Evolutionary conservation across 1,284 basidiomycete species (phyloP), one percentile per base, ranked within the genome.

Genomic region (Singerocomus rubriflavus): DNA sequence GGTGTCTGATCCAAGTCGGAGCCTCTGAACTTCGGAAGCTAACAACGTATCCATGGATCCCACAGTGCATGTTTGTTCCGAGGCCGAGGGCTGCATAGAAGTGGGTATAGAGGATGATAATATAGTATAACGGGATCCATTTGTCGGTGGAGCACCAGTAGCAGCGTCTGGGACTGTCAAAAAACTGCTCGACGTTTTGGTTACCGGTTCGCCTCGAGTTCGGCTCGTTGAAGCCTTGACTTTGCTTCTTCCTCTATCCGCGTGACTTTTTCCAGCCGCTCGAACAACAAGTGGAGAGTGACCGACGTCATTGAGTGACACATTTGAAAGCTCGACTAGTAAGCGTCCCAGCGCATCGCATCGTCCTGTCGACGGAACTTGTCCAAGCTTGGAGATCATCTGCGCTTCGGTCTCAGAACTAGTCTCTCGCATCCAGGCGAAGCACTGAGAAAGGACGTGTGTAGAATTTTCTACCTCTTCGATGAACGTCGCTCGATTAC

Each of bases 311-410:
- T 35, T 8, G 5, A 11, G 9, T 6, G 53, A 29, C 11, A 44
- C 12, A 4, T 29, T 17, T n/a, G 48, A 44, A 8, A 56, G 26
- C 7, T 56, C 30, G n/a, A 52, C 48, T 12, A 56, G 30, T 1
- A 56, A 16, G 7, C 53, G 48, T 6, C 53, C 53, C 7, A 55
- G 12, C 10, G 48, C 44, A 6, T 55, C 54, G 10, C 44, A 55
- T 16, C 41, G 36, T 33, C 54, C 53, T 4, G 36, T 46, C 0
- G 35, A 38, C 8, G 48, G 54, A 31, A 26, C 9, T 2, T 29
- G 26, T n/a, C 41, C 33, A 4, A 52, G 54, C 6, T 30, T 32
- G 5, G 21, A 21, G 21, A 21, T 21, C 21, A 21, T 21, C 21
- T 21, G 21, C 21, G 21, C 21, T 21, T 21, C 21, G 4, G 21